Conservation (phyloP, 768 basidiomycete genomes). For the Gloeopeniophorella convolvens region DNA sequence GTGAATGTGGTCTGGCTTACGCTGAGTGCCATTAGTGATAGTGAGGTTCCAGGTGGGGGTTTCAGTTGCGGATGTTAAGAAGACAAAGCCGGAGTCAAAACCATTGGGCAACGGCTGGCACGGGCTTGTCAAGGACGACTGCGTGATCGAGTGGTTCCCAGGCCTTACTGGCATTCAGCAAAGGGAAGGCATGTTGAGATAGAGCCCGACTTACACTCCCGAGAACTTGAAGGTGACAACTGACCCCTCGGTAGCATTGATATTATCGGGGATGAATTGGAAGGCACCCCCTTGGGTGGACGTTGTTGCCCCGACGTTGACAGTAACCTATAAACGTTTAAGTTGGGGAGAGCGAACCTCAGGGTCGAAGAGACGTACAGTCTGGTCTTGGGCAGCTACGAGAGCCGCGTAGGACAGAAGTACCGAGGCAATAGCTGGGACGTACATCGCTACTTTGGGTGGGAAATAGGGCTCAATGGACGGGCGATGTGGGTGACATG, state of each 20-base stretch:
- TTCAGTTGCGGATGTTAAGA: conserved; percentile 29
- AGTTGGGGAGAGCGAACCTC: not conserved
- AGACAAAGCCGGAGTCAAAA: conserved; percentile 50
- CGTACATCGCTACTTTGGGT: not conserved
- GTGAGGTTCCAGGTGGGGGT: conserved; percentile 44
- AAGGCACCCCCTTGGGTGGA: conserved; percentile 27
- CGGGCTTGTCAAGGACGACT: conserved; percentile 40
- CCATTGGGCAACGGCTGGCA: conserved; percentile 41
- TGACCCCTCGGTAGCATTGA: conserved; percentile 39
- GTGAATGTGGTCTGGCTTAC: conserved; percentile 27
- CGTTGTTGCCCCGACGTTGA: not conserved
- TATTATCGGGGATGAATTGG: conserved; percentile 39
- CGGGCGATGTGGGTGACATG: not conserved
- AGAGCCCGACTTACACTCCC: conserved; percentile 32
- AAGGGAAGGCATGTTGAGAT: not conserved
- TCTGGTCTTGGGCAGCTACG: conserved; percentile 3
- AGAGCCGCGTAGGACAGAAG: not conserved
- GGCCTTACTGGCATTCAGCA: conserved; percentile 27
- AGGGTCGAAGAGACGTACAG: not conserved
- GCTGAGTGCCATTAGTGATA: conserved; percentile 39
- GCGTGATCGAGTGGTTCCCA: conserved; percentile 49
- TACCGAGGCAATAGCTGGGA: not conserved
- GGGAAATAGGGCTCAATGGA: not conserved
- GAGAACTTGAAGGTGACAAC: conserved; percentile 45
- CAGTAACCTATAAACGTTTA: not conserved